Conservation (phyloP, 1,284 basidiomycete species). For the Boletus semigastroideus region DNA sequence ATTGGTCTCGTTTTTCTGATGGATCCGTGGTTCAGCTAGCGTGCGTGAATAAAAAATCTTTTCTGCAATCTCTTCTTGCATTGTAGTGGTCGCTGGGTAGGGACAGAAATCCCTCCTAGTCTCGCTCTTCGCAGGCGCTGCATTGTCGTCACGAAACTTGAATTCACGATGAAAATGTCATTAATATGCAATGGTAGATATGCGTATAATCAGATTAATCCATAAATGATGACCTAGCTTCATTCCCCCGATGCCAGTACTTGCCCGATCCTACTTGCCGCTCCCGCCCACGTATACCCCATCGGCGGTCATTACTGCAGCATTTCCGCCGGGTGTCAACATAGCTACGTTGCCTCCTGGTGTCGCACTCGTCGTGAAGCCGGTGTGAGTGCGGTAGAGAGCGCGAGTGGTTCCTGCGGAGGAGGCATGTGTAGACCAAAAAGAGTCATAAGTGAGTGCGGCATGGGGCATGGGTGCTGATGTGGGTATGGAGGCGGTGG, state of each 20-base stretch:
- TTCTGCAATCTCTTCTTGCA: no score
- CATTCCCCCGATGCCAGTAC: not conserved
- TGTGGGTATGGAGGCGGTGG: constrained; percentile 1
- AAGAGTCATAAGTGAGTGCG: constrained; percentile 60
- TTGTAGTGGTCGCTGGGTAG: no score
- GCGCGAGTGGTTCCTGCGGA: constrained; percentile 27
- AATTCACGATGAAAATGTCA: not conserved
- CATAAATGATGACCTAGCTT: constrained; percentile 10
- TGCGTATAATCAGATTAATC: constrained; percentile 26
- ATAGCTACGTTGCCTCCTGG: constrained; percentile 31
- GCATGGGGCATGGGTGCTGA: constrained; percentile 16
- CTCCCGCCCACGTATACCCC: constrained; percentile 34
- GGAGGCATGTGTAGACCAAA: constrained; percentile 57
- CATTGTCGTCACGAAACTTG: not conserved
- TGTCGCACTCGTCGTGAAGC: constrained; percentile 27
- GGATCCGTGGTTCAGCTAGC: not conserved
- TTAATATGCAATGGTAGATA: constrained; percentile 19
- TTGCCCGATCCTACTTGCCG: constrained; percentile 4
- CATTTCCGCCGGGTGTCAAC: constrained; percentile 33
- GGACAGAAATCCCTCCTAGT: no score
- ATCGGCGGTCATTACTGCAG: constrained; percentile 32
- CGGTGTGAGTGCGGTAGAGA: constrained; percentile 34
- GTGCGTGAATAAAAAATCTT: not conserved
- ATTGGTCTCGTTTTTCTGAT: not conserved
- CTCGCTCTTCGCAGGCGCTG: no score